Base-by-base conservation (phyloP, 305 asterid species). In the Nicotiana rustica region DNA sequence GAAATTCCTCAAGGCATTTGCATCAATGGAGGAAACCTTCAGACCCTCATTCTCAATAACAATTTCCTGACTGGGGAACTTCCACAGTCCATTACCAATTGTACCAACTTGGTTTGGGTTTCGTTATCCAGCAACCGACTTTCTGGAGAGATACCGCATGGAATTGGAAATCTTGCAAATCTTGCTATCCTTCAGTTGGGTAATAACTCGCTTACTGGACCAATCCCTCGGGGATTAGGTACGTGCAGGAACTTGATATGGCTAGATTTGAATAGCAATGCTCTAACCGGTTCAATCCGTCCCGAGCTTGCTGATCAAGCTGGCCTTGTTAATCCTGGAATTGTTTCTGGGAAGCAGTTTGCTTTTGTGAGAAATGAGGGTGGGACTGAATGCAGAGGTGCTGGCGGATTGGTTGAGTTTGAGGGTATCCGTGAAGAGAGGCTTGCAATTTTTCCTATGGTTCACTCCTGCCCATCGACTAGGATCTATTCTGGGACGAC, bases 291-390 rank as follows among this genome's bases (percentile, higher is more conserved):
- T 2, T 49, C 87, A 1, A 65, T 95, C 70, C 98, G 97, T 0
- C n/a, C 44, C 7, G 96, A 92, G 87, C 88, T 93, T 4, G 92
- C 96, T n/a, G 86, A 88, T 47, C 93, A 90, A 78, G 84, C 96
- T 5, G 97, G 98, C 6, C 86, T 85, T 41, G 70, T 95, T 44
- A 87, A 83, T 17, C 97, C 98, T 5, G 98, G 97, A 25, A 81
- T 21, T 78, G 97, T 91, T 35, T 90, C 96, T 0, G 98, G 97
- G 6, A 93, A 92, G 80, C 97, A 90, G 87, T 95, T 93, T 61
- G 98, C 98, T 0, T 95, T 95, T 61, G 97, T 95, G 76, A 87
- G 98, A 82, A 95, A 95, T 21, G 98, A 95, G 71, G 98, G 97
- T 4, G 98, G 98, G 17, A 92, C 97, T 1, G 86, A 90, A 62